phyloP scores from a whole-genome alignment of 1,284 basidiomycete genomes.

The Trametes polyzona region DNA sequence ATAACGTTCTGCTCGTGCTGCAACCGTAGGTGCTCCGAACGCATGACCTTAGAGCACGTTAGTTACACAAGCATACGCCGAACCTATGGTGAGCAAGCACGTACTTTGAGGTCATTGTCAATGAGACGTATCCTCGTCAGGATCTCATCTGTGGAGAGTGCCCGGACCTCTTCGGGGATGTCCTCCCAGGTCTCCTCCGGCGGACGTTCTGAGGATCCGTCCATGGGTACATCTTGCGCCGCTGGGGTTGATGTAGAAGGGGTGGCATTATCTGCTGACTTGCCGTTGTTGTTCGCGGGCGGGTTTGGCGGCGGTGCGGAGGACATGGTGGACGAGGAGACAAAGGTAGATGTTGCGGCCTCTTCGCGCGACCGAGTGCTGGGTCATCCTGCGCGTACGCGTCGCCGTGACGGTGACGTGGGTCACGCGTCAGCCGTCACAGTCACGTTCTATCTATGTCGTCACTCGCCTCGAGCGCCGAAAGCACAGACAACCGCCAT shows the following conservation, averaged over 20 bases:
- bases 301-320: conserved; percentile 61
- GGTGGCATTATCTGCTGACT: conserved; percentile 45
- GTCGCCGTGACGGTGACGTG: conserved; percentile 19
- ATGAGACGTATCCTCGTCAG: conserved; percentile 86
- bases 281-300: conserved; percentile 52
- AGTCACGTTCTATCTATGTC: background rate
- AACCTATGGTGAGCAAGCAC: conserved; percentile 9
- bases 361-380: conserved; percentile 4
- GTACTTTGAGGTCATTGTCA: conserved; percentile 92
- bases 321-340: conserved; percentile 53
- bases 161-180: conserved; percentile 80
- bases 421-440: background rate
- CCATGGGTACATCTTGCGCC: conserved; percentile 59
- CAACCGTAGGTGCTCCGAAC: conserved; percentile 89
- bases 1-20: conserved; percentile 95
- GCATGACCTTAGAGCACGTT: conserved; percentile 78
- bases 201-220: conserved; percentile 69
- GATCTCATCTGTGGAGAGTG: conserved; percentile 81
- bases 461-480: background rate
- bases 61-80: background rate
- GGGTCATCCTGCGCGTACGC: conserved; percentile 24
- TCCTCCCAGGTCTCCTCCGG: conserved; percentile 81
- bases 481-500: too few species aligned
- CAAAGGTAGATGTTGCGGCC: conserved; percentile 3
- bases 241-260: conserved; percentile 41